Conservation (phyloP, 2,329 filamentous ascomycete species). For the Waltergamsia citrina region DNA sequence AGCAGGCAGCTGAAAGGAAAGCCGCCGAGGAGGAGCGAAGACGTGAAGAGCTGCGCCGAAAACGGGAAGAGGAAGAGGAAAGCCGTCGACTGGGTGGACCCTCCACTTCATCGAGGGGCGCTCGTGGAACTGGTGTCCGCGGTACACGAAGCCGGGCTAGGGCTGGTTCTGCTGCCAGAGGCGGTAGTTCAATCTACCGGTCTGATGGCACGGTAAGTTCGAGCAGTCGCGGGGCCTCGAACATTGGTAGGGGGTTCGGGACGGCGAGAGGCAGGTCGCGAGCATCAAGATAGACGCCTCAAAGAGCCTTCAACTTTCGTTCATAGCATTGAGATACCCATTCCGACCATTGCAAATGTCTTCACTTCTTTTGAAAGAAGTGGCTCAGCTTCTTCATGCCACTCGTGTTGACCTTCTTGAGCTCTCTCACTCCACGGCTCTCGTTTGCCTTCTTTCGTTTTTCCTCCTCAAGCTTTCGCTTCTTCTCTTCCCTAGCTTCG, state of each 20-base stretch:
- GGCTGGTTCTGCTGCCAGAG: constrained; percentile 7
- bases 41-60: constrained; percentile 58
- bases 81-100: constrained; percentile 14
- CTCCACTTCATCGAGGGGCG: constrained; percentile 16
- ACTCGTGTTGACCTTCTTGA: constrained; percentile 82
- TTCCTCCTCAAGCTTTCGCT: constrained; percentile 77
- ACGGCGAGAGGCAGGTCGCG: constrained; percentile 21
- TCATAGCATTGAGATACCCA: constrained; percentile 16
- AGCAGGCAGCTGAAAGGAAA: constrained; percentile 68
- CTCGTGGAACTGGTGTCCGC: constrained; percentile 15
- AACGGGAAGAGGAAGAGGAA: constrained; percentile 51
- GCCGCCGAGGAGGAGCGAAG: constrained; percentile 72
- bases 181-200: constrained; percentile 13
- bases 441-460: constrained; percentile 70
- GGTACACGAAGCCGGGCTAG: constrained; percentile 20
- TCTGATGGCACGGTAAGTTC: constrained; percentile 12
- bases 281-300: constrained; percentile 15
- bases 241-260: constrained; percentile 23
- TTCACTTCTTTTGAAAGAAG: constrained; percentile 71
- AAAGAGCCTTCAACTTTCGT: constrained; percentile 1
- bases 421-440: constrained; percentile 65
- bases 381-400: constrained; percentile 97
- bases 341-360: not conserved
- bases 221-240: constrained; percentile 21
- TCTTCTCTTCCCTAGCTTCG: constrained; percentile 64